Evolutionary conservation across 2,329 filamentous ascomycete genomes (phyloP).

Genomic region (Arthrobotrys iridis): DNA sequence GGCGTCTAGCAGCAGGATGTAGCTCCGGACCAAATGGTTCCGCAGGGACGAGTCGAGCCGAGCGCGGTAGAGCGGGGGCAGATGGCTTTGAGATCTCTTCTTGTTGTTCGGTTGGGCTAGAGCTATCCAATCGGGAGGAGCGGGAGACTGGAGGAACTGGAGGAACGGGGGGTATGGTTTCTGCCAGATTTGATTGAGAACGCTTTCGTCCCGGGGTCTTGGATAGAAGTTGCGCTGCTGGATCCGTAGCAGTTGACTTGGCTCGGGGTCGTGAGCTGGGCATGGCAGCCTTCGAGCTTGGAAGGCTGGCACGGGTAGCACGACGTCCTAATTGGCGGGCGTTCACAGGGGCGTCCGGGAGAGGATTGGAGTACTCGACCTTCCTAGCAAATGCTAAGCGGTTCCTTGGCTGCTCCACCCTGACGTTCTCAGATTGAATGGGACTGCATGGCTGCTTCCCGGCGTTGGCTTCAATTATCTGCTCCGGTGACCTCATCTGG

Average conservation of each 20-base stretch:
- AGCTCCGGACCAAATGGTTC: slow-evolving; percentile 28
- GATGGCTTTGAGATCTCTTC: not conserved
- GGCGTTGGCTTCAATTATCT: not conserved
- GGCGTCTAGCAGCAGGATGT: slow-evolving; percentile 10
- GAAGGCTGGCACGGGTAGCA: slow-evolving; percentile 1
- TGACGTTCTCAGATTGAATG: not conserved
- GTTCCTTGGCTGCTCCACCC: not conserved
- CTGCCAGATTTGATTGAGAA: slow-evolving; percentile 17
- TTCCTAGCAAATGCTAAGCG: slow-evolving; percentile 22
- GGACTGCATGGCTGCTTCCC: slow-evolving; percentile 6
- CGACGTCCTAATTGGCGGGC: slow-evolving; percentile 1
- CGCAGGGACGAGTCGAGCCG: not conserved
- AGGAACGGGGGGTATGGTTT: not conserved
- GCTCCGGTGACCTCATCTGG: slow-evolving; percentile 28
- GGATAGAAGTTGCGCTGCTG: not conserved
- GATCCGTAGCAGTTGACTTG: slow-evolving; percentile 2
- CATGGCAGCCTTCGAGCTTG: slow-evolving; percentile 1
- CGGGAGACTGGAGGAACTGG: not conserved
- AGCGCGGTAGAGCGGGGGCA: not conserved
- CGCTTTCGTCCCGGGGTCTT: slow-evolving; percentile 29
- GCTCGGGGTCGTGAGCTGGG: slow-evolving; percentile 22
- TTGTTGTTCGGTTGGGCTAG: not conserved
- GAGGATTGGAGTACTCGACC: slow-evolving; percentile 15
- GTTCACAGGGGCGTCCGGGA: not conserved
- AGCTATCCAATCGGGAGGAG: not conserved